A percentile compares a stretch with the other conserved stretches of the same genome.
Conservation (phyloP, 83 land plant species). For the Picea abies region DNA sequence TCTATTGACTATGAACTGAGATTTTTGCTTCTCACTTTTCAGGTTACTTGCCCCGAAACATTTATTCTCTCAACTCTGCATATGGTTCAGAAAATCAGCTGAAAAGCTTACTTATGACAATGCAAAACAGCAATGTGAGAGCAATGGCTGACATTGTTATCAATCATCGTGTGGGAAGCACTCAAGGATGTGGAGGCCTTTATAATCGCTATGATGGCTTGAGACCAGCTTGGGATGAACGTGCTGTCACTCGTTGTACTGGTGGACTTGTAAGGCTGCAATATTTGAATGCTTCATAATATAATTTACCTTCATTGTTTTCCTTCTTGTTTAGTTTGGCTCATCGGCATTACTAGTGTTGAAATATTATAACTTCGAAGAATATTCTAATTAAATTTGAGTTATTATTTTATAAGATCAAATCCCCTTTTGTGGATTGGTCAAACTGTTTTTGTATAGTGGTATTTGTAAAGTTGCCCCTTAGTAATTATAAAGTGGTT, state of each 20-base stretch:
- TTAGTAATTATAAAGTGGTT: too few species aligned
- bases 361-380: background rate
- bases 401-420: too few species aligned
- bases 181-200: slow-evolving; percentile 61
- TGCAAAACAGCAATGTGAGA: slow-evolving; percentile 56
- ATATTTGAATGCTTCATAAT: background rate
- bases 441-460: too few species aligned
- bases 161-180: slow-evolving; percentile 86
- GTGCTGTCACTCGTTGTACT: slow-evolving; percentile 82
- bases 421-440: too few species aligned
- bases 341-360: background rate
- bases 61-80: slow-evolving; percentile 69
- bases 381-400: too few species aligned
- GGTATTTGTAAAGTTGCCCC: too few species aligned
- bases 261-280: slow-evolving; percentile 71
- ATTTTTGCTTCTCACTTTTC: background rate
- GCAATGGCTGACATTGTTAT: slow-evolving; percentile 93
- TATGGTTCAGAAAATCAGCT: slow-evolving; percentile 75
- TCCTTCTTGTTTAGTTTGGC: background rate
- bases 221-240: slow-evolving; percentile 85
- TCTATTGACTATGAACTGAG: background rate
- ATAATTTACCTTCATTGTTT: background rate
- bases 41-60: slow-evolving; percentile 88
- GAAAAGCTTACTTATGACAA: slow-evolving; percentile 49
- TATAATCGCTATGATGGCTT: slow-evolving; percentile 90